Conservation (phyloP, 495 filamentous ascomycete genomes). For the Xylaria telfairii region DNA sequence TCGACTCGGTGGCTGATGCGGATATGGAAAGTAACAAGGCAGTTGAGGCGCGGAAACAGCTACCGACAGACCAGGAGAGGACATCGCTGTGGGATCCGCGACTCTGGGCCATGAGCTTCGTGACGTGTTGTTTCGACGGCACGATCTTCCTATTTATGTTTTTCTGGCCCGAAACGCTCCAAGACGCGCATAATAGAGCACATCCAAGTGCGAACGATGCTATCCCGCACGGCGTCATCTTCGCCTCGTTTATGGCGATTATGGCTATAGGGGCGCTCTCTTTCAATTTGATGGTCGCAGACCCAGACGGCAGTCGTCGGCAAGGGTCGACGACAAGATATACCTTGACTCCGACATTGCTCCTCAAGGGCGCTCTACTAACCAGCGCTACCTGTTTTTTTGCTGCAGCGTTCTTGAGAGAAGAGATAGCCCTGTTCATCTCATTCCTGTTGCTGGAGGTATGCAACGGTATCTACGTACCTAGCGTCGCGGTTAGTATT, state of each 20-base stretch:
- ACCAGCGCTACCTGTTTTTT: conserved; percentile 37
- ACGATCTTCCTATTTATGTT: conserved; percentile 59
- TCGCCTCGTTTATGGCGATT: conserved; percentile 54
- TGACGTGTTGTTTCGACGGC: conserved; percentile 54
- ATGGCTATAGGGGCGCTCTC: conserved; percentile 54
- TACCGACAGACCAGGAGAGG: neutral
- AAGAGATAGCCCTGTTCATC: conserved; percentile 44
- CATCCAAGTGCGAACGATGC: neutral
- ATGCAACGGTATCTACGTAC: conserved; percentile 56
- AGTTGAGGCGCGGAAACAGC: neutral
- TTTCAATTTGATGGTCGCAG: conserved; percentile 34
- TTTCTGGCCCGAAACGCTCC: conserved; percentile 53
- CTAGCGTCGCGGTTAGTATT: conserved; percentile 51
- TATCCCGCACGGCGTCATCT: conserved; percentile 54
- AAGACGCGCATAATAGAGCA: conserved; percentile 37
- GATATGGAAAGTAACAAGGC: neutral
- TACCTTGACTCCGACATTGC: conserved; percentile 28
- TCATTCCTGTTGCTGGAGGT: conserved; percentile 51
- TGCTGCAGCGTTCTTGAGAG: conserved; percentile 37
- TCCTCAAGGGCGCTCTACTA: conserved; percentile 37
- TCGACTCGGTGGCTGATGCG: neutral
- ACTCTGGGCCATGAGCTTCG: conserved; percentile 46
- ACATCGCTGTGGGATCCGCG: conserved; percentile 36
- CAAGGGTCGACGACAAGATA: neutral
- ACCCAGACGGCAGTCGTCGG: neutral